Evolutionary conservation across 2,329 filamentous ascomycete genomes (phyloP).

Genomic region (Paraphaeosphaeria sporulosa): DNA sequence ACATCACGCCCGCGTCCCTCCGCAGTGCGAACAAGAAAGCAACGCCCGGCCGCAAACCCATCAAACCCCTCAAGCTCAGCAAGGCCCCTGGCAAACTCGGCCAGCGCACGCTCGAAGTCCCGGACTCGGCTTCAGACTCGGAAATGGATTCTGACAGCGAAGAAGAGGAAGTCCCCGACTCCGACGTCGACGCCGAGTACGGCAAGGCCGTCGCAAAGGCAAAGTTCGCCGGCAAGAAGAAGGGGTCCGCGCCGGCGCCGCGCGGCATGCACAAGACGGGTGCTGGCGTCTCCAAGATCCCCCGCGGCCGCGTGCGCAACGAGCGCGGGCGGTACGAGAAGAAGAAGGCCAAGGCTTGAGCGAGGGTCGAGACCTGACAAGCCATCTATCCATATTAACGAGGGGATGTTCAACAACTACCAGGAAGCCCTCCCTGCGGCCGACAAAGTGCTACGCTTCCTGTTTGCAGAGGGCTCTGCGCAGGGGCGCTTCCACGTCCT

Average conservation of each 20-base stretch:
- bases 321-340: slow-evolving; percentile 1
- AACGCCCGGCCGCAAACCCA: slow-evolving; percentile 19
- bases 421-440: background rate
- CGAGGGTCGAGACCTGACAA: background rate
- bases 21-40: slow-evolving; percentile 39
- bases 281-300: slow-evolving; percentile 22
- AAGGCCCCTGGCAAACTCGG: background rate
- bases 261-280: slow-evolving; percentile 24
- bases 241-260: slow-evolving; percentile 13
- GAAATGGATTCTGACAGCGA: slow-evolving; percentile 8
- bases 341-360: background rate
- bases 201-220: slow-evolving; percentile 8
- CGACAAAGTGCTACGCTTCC: background rate
- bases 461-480: background rate
- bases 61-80: slow-evolving; percentile 21
- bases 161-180: slow-evolving; percentile 8
- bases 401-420: slow-evolving; percentile 2
- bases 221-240: slow-evolving; percentile 18
- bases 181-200: slow-evolving; percentile 11
- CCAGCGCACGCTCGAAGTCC: slow-evolving; percentile 2
- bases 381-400: background rate
- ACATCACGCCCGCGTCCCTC: slow-evolving; percentile 47
- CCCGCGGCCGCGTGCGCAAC: slow-evolving; percentile 9
- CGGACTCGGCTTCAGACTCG: slow-evolving; percentile 6
- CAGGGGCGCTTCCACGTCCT: background rate